phyloP scores from a whole-genome alignment of 2,329 filamentous ascomycete genomes.

The Neospermospora avenae region DNA sequence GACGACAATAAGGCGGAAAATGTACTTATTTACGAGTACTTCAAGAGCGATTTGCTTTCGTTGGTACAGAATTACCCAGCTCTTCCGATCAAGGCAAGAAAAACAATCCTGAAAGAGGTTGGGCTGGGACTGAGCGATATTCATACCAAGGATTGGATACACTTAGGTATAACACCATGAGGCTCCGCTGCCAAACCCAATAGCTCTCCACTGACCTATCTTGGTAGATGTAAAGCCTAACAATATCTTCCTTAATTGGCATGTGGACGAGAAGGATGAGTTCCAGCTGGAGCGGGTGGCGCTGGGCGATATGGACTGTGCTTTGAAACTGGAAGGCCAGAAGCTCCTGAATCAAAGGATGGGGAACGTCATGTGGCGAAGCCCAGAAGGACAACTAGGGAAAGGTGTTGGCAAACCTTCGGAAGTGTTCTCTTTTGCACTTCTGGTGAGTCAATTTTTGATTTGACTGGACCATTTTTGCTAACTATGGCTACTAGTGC shows the following conservation, averaged over 20 bases:
- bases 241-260: constrained; percentile 1
- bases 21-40: constrained; percentile 3
- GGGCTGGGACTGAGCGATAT: constrained; percentile 12
- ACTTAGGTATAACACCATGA: constrained; percentile 14
- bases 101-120: constrained; percentile 1
- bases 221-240: constrained; percentile 3
- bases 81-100: constrained; percentile 1
- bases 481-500: constrained; percentile 20
- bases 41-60: not conserved
- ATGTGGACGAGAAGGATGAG: not conserved
- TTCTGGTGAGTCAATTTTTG: constrained; percentile 16
- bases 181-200: not conserved
- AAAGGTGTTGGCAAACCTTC: constrained; percentile 20
- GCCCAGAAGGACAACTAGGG: constrained; percentile 18
- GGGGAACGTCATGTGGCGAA: constrained; percentile 22
- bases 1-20: not conserved
- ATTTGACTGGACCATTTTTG: not conserved
- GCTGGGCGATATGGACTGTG: constrained; percentile 1
- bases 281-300: not conserved
- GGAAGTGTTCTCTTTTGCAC: constrained; percentile 20
- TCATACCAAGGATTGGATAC: constrained; percentile 18
- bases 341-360: constrained; percentile 15
- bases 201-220: constrained; percentile 5
- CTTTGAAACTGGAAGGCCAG: constrained; percentile 14
- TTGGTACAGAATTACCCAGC: constrained; percentile 1